Evolutionary conservation across 176 grass and related monocot genomes (phyloP).

Genomic region (Luzula sylvatica): DNA sequence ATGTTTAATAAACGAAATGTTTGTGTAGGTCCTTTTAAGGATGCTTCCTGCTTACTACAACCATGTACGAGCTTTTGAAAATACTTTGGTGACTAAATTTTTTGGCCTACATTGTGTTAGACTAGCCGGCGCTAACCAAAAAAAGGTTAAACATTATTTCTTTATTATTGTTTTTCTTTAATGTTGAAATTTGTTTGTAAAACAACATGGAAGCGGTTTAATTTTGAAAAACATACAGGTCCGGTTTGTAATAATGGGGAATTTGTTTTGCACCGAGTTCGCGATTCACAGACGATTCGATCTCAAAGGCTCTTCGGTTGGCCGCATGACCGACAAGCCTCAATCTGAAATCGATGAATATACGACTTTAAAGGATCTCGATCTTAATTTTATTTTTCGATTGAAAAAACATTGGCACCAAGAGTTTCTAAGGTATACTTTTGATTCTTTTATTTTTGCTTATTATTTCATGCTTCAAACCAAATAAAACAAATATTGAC

Average conservation of each 20-base stretch:
- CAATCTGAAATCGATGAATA: slow-evolving; percentile 74
- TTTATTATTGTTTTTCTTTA: neutral
- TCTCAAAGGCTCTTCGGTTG: slow-evolving; percentile 86
- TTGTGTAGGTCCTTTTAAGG: slow-evolving; percentile 64
- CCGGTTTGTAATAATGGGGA: slow-evolving; percentile 96
- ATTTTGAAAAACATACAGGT: slow-evolving; percentile 38
- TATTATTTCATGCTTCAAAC: neutral
- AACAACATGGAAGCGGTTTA: slow-evolving; percentile 3
- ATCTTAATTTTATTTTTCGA: slow-evolving; percentile 90
- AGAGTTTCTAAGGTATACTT: slow-evolving; percentile 63
- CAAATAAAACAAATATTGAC: neutral
- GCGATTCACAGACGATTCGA: slow-evolving; percentile 85
- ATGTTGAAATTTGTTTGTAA: neutral
- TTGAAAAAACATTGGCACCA: slow-evolving; percentile 61
- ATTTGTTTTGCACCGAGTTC: slow-evolving; percentile 75
- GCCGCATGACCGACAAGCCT: slow-evolving; percentile 64
- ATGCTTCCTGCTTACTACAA: slow-evolving; percentile 91
- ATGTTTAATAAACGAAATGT: neutral
- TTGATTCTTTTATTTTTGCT: slow-evolving; percentile 14
- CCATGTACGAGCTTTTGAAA: slow-evolving; percentile 61
- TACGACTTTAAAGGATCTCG: slow-evolving; percentile 93
- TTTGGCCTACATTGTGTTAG: slow-evolving; percentile 87
- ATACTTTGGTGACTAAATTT: slow-evolving; percentile 83
- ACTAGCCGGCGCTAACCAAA: slow-evolving; percentile 58
- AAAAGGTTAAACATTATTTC: slow-evolving; percentile 51